Base-by-base conservation (phyloP, 2,329 filamentous ascomycete genomes). In the Fusarium nelsonii region DNA sequence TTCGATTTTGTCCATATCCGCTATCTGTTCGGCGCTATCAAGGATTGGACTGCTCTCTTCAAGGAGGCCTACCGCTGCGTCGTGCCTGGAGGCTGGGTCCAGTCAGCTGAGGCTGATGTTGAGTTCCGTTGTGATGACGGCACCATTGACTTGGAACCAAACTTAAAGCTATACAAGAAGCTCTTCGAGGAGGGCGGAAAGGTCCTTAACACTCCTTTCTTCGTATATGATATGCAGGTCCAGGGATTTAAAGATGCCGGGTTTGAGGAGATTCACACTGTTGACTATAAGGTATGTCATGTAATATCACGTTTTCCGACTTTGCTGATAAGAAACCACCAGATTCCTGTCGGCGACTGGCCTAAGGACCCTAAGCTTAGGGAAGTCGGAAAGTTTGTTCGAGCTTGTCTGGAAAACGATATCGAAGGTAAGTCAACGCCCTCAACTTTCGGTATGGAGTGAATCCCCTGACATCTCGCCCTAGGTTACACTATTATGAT, bases 331-430 rank as follows among this genome's bases (percentile, higher is more conserved):
- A n/a, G 2, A 3, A 2, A 14, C 20, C 3, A 28, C 8, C 2
- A 67, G 65, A 36, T 68, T 11, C 65, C 65, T 0, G 65, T 68
- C 12, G 64, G 65, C 4, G 58, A 61, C 10, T 68, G 65, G 65
- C 39, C 65, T 4, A 68, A 68, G 11, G 65, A 68, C 9, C 34
- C 52, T 0, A 64, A 45, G 1, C 34, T 68, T 1, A 60, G 64
- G 2, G 50, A 68, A 44, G 52, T 68, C 8, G 65, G 65, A 6
- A 32, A 46, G 10, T 65, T 45, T 15, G 63, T 65, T 14, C 9
- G 49, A 33, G 45, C 61, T 32, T 20, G 68, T 46, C n/a, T 73
- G 14, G 70, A 73, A 9, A 73, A 73, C 8, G 70, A 73, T 12
- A 23, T 71, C 4, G 70, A 73, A 40, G 70, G 69, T 50, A 49